Evolutionary conservation across 2,329 filamentous ascomycete species (phyloP), one percentile per base, ranked within the genome.

Genomic region (Tolypocladium tropicale): DNA sequence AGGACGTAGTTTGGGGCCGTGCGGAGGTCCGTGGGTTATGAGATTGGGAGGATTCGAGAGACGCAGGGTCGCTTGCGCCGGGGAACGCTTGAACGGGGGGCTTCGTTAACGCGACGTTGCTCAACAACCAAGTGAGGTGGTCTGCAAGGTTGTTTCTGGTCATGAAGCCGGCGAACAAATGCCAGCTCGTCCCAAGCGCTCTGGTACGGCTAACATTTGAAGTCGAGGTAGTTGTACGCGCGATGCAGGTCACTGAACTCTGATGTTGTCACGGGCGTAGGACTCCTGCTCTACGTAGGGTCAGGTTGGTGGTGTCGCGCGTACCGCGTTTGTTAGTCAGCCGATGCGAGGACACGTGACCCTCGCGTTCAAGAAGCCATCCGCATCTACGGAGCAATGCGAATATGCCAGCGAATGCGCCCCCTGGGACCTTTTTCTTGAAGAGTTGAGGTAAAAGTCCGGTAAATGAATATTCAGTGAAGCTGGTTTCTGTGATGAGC

Each of bases 141-240:
- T 80, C 76, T 63, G 70, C 68, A 58, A 84, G 75, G 65, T 84
- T 84, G 71, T 83, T 82, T 67, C 78, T 79, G 73, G 81, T 84
- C 81, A 84, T 84, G 73, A 78, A 78, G 74, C 66, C 74, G 70
- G 69, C 63, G 58, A 55, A 39, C 37, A 53, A 54, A 51, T 61
- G 57, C 60, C 63, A 61, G 60, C 60, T 57, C 53, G 57, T 61
- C 51, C 58, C 58, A 63, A 58, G 61, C 57, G 53, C 60, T 33
- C 55, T 58, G 57, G 6, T 18, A 36, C 16, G 37, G 34, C 39
- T 37, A 50, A 36, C 55, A 61, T 60, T 46, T 54, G 56, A 48
- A 14, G 23, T 12, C 7, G 32, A 34, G 12, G 18, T 33, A 10
- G 50, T 36, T 34, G 43, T 16, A 34, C 49, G 16, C 46, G 46